These are phyloP conservation scores for Lenwebbia sp. DNA, from an alignment of 345 rosid genomes.

Conservation along the genomic window DNA sequence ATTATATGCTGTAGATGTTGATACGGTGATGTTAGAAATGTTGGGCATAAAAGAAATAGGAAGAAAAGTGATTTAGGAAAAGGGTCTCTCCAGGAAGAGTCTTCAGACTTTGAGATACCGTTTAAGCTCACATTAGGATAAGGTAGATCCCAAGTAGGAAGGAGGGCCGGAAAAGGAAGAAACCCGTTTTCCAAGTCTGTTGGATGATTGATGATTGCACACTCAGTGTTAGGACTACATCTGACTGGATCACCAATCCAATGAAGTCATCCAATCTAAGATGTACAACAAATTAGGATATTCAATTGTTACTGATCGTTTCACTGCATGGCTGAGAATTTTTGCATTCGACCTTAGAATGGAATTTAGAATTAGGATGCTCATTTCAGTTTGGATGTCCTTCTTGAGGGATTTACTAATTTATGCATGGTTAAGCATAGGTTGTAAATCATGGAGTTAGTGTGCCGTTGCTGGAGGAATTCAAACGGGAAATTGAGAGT, in stretches of 20 bases:
- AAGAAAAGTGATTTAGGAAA: neutral
- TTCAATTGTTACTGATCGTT: neutral
- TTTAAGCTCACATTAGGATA: neutral
- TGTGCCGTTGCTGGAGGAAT: conserved; percentile 17
- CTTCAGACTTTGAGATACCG: neutral
- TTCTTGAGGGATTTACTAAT: neutral
- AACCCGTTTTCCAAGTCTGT: neutral
- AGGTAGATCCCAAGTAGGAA: neutral
- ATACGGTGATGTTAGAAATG: neutral
- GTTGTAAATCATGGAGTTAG: conserved; percentile 32
- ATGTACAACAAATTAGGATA: neutral
- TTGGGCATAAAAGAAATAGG: neutral
- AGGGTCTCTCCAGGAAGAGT: neutral
- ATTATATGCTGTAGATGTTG: neutral
- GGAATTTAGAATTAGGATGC: neutral
- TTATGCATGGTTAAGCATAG: neutral
- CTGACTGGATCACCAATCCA: neutral
- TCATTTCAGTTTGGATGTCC: neutral
- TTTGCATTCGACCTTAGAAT: neutral
- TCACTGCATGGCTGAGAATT: neutral
- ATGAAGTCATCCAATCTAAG: neutral
- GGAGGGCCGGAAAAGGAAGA: neutral
- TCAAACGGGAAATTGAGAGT: conserved; percentile 20
- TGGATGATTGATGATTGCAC: neutral
- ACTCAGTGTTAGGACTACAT: neutral